A percentile compares a stretch with the other conserved stretches of the same genome.
Evolutionary conservation across 306 rosid species (phyloP).

Genomic region (Myrica gale): DNA sequence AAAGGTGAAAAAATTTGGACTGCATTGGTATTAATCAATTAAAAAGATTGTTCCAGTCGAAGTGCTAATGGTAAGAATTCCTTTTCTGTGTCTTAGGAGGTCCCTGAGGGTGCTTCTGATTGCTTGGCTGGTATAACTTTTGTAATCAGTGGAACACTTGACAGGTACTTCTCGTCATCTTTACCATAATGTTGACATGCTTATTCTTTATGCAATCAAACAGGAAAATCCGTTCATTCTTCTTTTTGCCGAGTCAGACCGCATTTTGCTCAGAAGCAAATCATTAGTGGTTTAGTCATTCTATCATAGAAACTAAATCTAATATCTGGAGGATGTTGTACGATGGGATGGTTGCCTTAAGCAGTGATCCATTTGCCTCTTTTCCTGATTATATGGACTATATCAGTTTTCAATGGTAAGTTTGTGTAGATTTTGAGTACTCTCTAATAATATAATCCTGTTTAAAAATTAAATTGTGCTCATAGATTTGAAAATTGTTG

Average conservation of each 20-base stretch:
- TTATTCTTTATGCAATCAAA: slow-evolving; percentile 8
- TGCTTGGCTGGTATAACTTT: slow-evolving; percentile 85
- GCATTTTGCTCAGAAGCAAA: neutral
- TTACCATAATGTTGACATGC: slow-evolving; percentile 6
- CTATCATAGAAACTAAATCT: neutral
- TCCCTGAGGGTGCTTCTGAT: slow-evolving; percentile 89
- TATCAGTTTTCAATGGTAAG: neutral
- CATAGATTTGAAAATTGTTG: neutral
- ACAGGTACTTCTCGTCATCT: slow-evolving; percentile 54
- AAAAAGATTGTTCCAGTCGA: slow-evolving; percentile 11
- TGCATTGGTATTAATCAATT: slow-evolving; percentile 17
- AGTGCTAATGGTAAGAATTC: slow-evolving; percentile 23
- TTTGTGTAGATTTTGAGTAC: neutral
- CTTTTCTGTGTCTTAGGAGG: slow-evolving; percentile 61
- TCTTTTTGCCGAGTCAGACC: slow-evolving; percentile 7
- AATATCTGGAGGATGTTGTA: neutral
- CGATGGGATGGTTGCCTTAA: neutral
- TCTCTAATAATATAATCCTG: neutral
- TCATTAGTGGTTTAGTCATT: neutral
- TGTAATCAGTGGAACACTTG: slow-evolving; percentile 96
- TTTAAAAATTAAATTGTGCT: neutral
- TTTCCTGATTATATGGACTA: neutral
- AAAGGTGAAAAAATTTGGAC: slow-evolving; percentile 56
- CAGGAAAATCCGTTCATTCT: slow-evolving; percentile 1
- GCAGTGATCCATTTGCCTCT: neutral